phyloP scores from a whole-genome alignment of 352 stramenopile genomes.

The Sclerospora graminicola region DNA sequence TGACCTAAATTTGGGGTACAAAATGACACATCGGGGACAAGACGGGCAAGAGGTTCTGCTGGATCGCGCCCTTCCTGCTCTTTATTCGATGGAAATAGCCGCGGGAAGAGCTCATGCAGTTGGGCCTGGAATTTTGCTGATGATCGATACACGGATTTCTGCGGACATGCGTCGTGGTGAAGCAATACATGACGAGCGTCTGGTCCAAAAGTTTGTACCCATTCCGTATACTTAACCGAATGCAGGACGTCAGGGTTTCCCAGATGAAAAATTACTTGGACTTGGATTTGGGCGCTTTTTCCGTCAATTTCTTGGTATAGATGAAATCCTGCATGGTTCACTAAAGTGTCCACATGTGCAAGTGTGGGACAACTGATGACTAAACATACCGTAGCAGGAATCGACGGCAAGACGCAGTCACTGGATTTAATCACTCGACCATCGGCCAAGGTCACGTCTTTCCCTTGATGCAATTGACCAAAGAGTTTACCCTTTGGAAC shows the following conservation, averaged over 20 bases:
- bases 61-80: constrained; percentile 35
- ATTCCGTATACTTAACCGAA: constrained; percentile 49
- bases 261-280: constrained; percentile 61
- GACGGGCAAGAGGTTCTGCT: constrained; percentile 22
- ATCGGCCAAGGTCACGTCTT: constrained; percentile 63
- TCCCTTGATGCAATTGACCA: constrained; percentile 65
- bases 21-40: constrained; percentile 7
- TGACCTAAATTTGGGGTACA: constrained; percentile 4
- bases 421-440: constrained; percentile 46
- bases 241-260: constrained; percentile 30
- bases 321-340: constrained; percentile 26
- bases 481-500: constrained; percentile 74
- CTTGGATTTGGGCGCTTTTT: constrained; percentile 23
- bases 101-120: constrained; percentile 52
- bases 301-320: constrained; percentile 25
- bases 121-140: constrained; percentile 65
- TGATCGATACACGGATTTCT: constrained; percentile 65
- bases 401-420: constrained; percentile 60
- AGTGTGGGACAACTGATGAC: constrained; percentile 53
- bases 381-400: constrained; percentile 36
- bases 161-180: constrained; percentile 31
- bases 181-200: constrained; percentile 55
- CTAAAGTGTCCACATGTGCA: constrained; percentile 50
- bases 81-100: constrained; percentile 43
- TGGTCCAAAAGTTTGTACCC: constrained; percentile 42